A percentile compares a stretch with the other conserved stretches of the same genome.
These are phyloP conservation scores for Orbilia javanica DNA, from an alignment of 2,329 filamentous ascomycete genomes.

Conservation along the genomic window DNA sequence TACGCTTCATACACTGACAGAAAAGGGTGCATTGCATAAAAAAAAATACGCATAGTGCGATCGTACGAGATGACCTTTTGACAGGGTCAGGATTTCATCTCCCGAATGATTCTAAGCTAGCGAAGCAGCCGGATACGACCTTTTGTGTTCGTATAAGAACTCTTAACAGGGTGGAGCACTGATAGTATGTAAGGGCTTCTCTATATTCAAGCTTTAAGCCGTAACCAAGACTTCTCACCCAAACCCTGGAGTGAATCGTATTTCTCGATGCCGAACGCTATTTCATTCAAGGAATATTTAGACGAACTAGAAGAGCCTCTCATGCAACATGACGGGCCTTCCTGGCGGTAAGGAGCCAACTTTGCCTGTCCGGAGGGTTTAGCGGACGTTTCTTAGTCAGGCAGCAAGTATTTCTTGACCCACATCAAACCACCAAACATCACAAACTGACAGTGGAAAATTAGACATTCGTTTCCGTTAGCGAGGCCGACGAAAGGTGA, in stretches of 20 bases:
- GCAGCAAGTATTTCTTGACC: neutral
- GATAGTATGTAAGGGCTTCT: neutral
- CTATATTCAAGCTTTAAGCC: slow-evolving; percentile 13
- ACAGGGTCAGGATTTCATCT: slow-evolving; percentile 16
- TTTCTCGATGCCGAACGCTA: neutral
- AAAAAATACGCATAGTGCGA: neutral
- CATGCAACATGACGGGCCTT: slow-evolving; percentile 3
- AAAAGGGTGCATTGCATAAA: slow-evolving; percentile 1
- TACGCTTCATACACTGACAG: neutral
- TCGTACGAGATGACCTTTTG: slow-evolving; percentile 9
- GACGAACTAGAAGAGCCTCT: slow-evolving; percentile 25
- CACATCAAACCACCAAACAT: neutral
- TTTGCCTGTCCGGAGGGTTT: slow-evolving; percentile 38
- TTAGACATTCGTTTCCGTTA: slow-evolving; percentile 27
- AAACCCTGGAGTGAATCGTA: neutral
- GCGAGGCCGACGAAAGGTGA: slow-evolving; percentile 19
- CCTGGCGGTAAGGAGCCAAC: neutral
- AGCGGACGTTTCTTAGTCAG: slow-evolving; percentile 31
- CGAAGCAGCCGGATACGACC: slow-evolving; percentile 25
- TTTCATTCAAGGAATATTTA: slow-evolving; percentile 33
- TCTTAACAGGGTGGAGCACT: neutral
- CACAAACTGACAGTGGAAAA: slow-evolving; percentile 5
- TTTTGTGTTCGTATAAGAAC: slow-evolving; percentile 29
- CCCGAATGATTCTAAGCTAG: neutral
- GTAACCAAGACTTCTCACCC: slow-evolving; percentile 19